phyloP scores from a whole-genome alignment of 192 early-diverging fungal species.

The Podila horticola region DNA sequence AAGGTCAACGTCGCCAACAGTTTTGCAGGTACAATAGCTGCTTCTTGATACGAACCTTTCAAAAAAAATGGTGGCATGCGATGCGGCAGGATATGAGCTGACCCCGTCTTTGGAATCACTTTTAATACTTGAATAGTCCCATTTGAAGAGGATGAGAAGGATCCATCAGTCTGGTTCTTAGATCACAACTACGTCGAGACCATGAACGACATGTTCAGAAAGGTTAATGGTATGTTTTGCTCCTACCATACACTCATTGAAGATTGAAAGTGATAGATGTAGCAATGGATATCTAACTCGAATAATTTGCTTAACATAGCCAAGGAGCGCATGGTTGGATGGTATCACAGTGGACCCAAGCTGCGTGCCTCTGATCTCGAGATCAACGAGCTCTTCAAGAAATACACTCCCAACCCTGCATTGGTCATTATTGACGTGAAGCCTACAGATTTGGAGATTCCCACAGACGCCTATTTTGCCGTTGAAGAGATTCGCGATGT shows the following conservation, averaged over 20 bases:
- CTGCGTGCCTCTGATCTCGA: slow-evolving; percentile 95
- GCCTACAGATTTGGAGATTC: slow-evolving; percentile 92
- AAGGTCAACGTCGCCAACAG: slow-evolving; percentile 96
- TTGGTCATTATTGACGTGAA: slow-evolving; percentile 98
- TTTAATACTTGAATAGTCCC: slow-evolving; percentile 76
- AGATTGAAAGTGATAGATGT: background rate
- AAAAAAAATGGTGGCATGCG: too few species aligned
- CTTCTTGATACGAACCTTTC: background rate
- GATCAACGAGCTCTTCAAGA: slow-evolving; percentile 98
- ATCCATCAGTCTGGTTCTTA: slow-evolving; percentile 97
- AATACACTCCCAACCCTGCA: slow-evolving; percentile 94
- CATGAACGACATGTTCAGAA: slow-evolving; percentile 99
- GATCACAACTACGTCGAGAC: slow-evolving; percentile 99
- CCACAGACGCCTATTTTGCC: slow-evolving; percentile 97
- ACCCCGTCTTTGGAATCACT: background rate
- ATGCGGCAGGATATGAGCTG: too few species aligned
- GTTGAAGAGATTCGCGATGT: slow-evolving; percentile 99
- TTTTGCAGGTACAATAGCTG: slow-evolving; percentile 85
- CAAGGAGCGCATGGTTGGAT: slow-evolving; percentile 96
- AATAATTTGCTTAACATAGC: slow-evolving; percentile 55
- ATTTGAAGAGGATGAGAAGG: slow-evolving; percentile 99
- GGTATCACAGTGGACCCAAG: slow-evolving; percentile 99
- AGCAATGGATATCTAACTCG: background rate
- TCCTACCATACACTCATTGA: background rate
- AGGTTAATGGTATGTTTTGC: slow-evolving; percentile 88